A percentile compares a stretch with the other conserved stretches of the same genome.
phyloP scores from a whole-genome alignment of 2,329 filamentous ascomycete species.

The Endothia cerciana region DNA sequence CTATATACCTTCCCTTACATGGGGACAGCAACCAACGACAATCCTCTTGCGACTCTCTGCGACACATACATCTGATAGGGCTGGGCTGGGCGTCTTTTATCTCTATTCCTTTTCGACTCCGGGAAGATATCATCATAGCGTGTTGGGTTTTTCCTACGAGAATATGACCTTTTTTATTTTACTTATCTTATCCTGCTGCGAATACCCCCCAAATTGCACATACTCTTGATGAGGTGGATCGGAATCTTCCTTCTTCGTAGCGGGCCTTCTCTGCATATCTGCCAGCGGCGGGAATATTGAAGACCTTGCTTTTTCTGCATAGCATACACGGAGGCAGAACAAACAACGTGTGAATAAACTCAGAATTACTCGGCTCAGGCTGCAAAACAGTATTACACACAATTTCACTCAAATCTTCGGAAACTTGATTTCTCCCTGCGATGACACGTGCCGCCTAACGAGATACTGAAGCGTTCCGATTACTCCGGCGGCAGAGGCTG shows the following conservation, averaged over 20 bases:
- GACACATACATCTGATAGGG: neutral
- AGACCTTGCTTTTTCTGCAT: slow-evolving; percentile 4
- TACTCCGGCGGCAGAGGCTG: neutral
- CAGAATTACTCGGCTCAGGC: neutral
- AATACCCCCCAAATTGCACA: slow-evolving; percentile 11
- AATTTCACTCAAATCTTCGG: neutral
- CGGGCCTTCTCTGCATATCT: slow-evolving; percentile 2
- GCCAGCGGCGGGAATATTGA: neutral
- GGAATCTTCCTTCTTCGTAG: neutral
- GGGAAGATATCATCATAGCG: slow-evolving; percentile 9
- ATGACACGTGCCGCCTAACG: neutral
- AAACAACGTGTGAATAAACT: neutral
- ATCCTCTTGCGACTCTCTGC: neutral
- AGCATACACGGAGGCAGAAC: slow-evolving; percentile 10
- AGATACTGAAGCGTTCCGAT: neutral
- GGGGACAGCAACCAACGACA: slow-evolving; percentile 4
- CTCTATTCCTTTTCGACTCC: neutral
- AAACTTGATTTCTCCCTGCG: neutral
- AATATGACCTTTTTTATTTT: neutral
- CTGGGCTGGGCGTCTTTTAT: neutral
- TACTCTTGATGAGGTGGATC: slow-evolving; percentile 2
- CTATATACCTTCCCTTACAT: neutral
- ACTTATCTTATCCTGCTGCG: no score
- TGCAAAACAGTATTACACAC: neutral
- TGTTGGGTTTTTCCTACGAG: slow-evolving; percentile 8